These are phyloP conservation scores for Rhamnella rubrinervis DNA, from an alignment of 331 rosid species.

Conservation along the genomic window DNA sequence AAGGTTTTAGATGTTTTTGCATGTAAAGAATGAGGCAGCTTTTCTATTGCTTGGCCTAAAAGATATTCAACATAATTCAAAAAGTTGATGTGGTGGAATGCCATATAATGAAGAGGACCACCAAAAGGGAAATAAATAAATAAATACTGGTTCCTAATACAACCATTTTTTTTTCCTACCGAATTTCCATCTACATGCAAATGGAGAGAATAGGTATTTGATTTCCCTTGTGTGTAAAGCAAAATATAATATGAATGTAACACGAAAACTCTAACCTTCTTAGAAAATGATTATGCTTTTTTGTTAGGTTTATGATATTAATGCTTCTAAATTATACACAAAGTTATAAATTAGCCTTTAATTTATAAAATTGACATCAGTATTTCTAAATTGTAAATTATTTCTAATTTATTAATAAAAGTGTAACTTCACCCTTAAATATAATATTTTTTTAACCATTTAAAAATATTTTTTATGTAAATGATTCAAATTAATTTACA, in stretches of 20 bases:
- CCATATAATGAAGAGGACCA: constrained; percentile 22
- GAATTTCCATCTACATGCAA: constrained; percentile 24
- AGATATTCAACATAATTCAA: constrained; percentile 21
- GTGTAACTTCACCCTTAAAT: too few relatives aligned
- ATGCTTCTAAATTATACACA: too few relatives aligned
- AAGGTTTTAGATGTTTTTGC: constrained; percentile 14
- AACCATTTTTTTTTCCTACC: constrained; percentile 26
- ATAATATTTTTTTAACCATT: too few relatives aligned
- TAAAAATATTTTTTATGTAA: too few relatives aligned
- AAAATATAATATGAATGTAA: too few relatives aligned
- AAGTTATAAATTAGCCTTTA: too few relatives aligned
- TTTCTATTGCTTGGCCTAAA: constrained; percentile 35
- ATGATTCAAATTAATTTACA: too few relatives aligned
- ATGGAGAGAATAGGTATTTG: constrained; percentile 1
- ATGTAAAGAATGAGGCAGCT: constrained; percentile 23
- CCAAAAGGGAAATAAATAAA: background rate
- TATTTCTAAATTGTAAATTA: too few relatives aligned
- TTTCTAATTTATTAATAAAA: too few relatives aligned
- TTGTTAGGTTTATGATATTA: too few relatives aligned
- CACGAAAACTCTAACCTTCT: background rate
- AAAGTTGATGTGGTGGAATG: constrained; percentile 21
- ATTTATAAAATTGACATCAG: too few relatives aligned
- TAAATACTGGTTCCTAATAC: constrained; percentile 22
- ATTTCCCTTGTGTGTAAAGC: too few relatives aligned
- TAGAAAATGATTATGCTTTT: constrained; percentile 12